Base-by-base conservation (phyloP, 306 rosid species). In the Gillenia trifoliata region DNA sequence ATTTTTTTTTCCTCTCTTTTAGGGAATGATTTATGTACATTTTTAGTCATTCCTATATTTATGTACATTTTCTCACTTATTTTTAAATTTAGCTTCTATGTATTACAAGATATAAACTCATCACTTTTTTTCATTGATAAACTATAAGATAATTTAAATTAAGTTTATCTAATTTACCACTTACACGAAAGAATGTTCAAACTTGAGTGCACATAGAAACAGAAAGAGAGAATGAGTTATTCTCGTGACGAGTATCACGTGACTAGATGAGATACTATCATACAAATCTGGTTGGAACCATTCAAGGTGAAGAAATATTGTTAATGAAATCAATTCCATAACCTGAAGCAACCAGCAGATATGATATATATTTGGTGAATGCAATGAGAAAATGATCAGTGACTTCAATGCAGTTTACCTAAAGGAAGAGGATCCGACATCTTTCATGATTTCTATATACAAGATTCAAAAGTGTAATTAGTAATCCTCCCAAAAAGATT, bases 391-490 rank as follows among this genome's bases (percentile, higher is more conserved):
- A 61, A 61, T 1, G 3, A 61, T 16, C 66, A 7, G 38, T 2
- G 1, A 15, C 17, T 49, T 13, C 6, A 13, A 11, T 59, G 10
- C 19, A 77, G 71, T 40, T 50, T 55, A 64, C 28, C 66, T 54
- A 65, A 30, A 26, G 29, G 26, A 22, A 54, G 19, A 74, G 52
- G 68, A 77, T 41, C 90, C 87, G 79, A 87, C 90, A 87, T 60
- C 15, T 67, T 67, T 84, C 66, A 84, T 89, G 76, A 82, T 76
- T 74, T 73, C 77, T 19, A 71, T n/a, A 68, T 77, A 59, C 75
- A 75, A 78, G 74, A 67, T 88, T 88, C 84, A 83, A 81, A 77
- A 78, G 78, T 31, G 84, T 64, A 72, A 86, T 84, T 65, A 84
- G 74, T 78, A 71, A 69, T 62, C 71, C 71, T 56, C 82, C 84